These are phyloP conservation scores for Spathaspora girioi DNA, from an alignment of 805 yeast genomes.

Conservation along the genomic window DNA sequence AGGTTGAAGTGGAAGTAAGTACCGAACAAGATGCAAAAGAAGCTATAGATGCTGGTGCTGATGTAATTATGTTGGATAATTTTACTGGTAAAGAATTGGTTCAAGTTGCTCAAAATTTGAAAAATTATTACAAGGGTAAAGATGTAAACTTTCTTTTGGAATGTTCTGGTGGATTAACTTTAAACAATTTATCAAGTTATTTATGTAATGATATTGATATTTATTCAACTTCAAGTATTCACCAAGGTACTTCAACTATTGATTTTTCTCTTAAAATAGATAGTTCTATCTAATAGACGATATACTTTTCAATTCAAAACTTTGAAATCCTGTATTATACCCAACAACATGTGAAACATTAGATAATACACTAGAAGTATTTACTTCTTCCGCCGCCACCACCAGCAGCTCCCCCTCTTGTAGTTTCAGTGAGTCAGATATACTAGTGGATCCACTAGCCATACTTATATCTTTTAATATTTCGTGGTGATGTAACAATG, in stretches of 20 bases:
- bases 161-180: constrained; percentile 87
- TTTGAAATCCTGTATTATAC: constrained; percentile 41
- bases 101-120: constrained; percentile 61
- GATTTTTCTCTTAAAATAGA: constrained; percentile 80
- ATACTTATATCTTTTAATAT: constrained; percentile 21
- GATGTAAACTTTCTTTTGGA: constrained; percentile 63
- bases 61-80: constrained; percentile 91
- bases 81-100: constrained; percentile 66
- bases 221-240: constrained; percentile 86
- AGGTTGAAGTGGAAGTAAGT: constrained; percentile 91
- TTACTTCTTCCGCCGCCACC: constrained; percentile 15
- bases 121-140: constrained; percentile 47
- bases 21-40: constrained; percentile 82
- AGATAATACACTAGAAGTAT: constrained; percentile 20
- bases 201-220: constrained; percentile 80
- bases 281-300: constrained; percentile 25
- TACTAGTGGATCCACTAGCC: constrained; percentile 19
- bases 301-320: constrained; percentile 31
- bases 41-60: constrained; percentile 94
- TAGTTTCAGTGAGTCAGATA: constrained; percentile 27
- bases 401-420: constrained; percentile 12
- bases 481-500: constrained; percentile 9
- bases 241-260: constrained; percentile 81
- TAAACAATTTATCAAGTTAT: constrained; percentile 59
- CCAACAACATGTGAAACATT: constrained; percentile 39